Evolutionary conservation across 257 asterid genomes (phyloP).

Genomic region (Solanum neorickii): DNA sequence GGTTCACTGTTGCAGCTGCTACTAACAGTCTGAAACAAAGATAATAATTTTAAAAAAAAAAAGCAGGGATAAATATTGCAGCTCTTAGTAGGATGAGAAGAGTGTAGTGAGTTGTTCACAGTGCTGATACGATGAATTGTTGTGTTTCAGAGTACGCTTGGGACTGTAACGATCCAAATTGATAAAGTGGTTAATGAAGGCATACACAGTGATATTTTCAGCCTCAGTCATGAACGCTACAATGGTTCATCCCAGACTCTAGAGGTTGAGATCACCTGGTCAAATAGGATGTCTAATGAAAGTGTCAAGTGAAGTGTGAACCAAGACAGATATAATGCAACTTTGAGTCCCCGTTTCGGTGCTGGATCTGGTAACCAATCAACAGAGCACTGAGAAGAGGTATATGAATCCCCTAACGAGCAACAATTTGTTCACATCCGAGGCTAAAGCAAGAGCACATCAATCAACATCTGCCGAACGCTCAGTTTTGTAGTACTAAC

Average conservation of each 20-base stretch:
- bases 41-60: background rate
- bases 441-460: background rate
- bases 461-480: background rate
- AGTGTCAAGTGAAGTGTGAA: background rate
- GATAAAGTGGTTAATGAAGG: constrained; percentile 80
- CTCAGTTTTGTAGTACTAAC: background rate
- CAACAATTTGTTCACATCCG: background rate
- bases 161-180: constrained; percentile 55
- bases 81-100: background rate
- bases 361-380: background rate
- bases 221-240: constrained; percentile 34
- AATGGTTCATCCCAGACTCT: constrained; percentile 48
- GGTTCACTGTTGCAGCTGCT: background rate
- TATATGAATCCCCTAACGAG: background rate
- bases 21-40: background rate
- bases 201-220: constrained; percentile 41
- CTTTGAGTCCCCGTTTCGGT: background rate
- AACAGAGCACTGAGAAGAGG: background rate
- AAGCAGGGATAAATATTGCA: background rate
- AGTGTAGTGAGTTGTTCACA: background rate
- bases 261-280: constrained; percentile 77
- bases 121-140: background rate
- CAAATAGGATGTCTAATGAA: constrained; percentile 30
- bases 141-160: constrained; percentile 52
- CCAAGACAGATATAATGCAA: background rate